Evolutionary conservation across 106 monocot genomes (phyloP), one percentile per base, ranked within the genome.

Genomic region (Agapanthus africanus): DNA sequence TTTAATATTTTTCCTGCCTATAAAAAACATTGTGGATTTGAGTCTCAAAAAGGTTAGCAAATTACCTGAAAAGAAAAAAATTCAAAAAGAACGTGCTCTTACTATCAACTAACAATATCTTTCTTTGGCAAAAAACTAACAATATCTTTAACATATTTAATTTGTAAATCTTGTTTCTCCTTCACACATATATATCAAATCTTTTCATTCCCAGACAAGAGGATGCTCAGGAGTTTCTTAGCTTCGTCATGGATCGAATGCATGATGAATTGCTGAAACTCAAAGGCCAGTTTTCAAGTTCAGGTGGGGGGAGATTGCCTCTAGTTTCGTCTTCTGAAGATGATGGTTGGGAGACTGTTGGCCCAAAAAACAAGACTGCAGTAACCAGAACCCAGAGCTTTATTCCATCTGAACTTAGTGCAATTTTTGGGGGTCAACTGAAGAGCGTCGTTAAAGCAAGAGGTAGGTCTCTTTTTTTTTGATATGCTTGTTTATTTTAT

Each of bases 261-360:
- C 97, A 99, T 69, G 77, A 92, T 77, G 97, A 99, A 67, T 68
- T 99, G 50, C 54, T 99, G 54, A 90, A 83, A 67, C 73, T 92
- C 67, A 78, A 79, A 37, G 84, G 84, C 38, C 49, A 76, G 60
- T n/a, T n/a, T n/a, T 65, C 70, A 14, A 76, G 44, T 72, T 73
- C 76, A 60, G 78, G 76, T 76, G 82, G 74, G 6, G 66, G 49
- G 15, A 66, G 61, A 11, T 65, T 70, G 31, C 63, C 84, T 71
- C 50, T 91, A n/a, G 44, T 90, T 74, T 85, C 88, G 37, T 82
- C 86, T 52, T 76, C 84, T 37, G 84, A 99, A 79, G 95, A 97
- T 60, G 97, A 99, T 77, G 97, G 83, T 16, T 99, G 97, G 97
- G 97, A 92, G 69, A 99, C 97, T 59, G 92, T 99, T 77, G 97